Base-by-base conservation (phyloP, 345 rosid species). In the Brassica incana region DNA sequence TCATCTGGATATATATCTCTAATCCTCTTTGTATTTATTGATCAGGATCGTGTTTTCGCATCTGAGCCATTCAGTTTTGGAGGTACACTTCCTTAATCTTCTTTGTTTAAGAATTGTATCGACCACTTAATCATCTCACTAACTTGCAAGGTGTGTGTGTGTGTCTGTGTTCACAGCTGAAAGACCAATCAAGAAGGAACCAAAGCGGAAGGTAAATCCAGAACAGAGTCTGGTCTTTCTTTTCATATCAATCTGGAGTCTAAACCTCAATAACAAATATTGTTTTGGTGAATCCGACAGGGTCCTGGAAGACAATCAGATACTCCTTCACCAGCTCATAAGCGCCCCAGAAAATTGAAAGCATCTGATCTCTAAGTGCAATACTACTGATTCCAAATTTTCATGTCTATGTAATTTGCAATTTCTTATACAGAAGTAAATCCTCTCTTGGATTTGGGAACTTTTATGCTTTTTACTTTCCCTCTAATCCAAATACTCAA, bases 281-380 rank as follows among this genome's bases (percentile, higher is more conserved):
- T 23, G 63, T 23, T 56, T 4, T 77, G 70, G 25, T 66, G 43
- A 72, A 16, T 56, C 40, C 12, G 71, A 11, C 67, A 93, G 97
- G 94, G 89, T 76, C 91, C 98, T 71, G 96, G 92, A 81, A 86
- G 98, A 83, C 75, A 73, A 65, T 59, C 92, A 45, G 97, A 94
- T 50, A 80, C 73, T 75, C 92, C 97, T 75, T 86, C 83, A 56
- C 89, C 93, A 11, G 94, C 97, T 71, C 92, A 91, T 76, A 94
- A 92, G 74, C 88, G 97, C 68, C 98, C 97, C 2, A 88, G 93
- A 72, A 94, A 94, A 81, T 29, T 89, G 87, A 94, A 92, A 82
- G 97, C 98, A 48, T 77, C 94, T 3, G 96, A 92, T 83, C 82
- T 90, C 15, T 90, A 40, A 69, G 2, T 23, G 25, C 25, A 40